These are phyloP conservation scores for Ophiobolus disseminans DNA, from an alignment of 2,329 filamentous ascomycete genomes.

Conservation along the genomic window DNA sequence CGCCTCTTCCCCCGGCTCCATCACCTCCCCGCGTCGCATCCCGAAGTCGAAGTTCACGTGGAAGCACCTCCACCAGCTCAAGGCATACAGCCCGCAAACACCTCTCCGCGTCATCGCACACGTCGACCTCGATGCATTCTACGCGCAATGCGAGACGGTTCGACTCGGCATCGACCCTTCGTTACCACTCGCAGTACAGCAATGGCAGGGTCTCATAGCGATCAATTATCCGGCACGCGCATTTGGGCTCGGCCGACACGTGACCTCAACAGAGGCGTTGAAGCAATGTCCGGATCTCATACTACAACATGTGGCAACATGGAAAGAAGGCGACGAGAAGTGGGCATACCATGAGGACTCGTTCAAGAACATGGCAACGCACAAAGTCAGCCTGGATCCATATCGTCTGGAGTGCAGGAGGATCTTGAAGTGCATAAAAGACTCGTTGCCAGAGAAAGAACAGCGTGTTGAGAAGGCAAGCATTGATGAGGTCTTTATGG, in stretches of 20 bases:
- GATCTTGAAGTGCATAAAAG: constrained; percentile 81
- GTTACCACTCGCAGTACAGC: constrained; percentile 87
- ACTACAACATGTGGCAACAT: constrained; percentile 92
- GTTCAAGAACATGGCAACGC: constrained; percentile 77
- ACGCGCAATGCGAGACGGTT: constrained; percentile 91
- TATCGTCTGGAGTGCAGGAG: constrained; percentile 85
- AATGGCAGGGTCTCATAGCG: constrained; percentile 94
- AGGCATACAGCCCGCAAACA: constrained; percentile 71
- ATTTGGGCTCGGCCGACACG: constrained; percentile 80
- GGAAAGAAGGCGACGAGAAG: constrained; percentile 86
- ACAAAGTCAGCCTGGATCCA: constrained; percentile 94
- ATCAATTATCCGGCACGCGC: constrained; percentile 92
- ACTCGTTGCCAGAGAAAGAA: constrained; percentile 67
- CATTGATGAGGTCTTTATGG: constrained; percentile 94
- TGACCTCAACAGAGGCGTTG: constrained; percentile 79
- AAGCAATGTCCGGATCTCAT: constrained; percentile 86
- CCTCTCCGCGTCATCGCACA: constrained; percentile 89
- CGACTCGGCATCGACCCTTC: constrained; percentile 76
- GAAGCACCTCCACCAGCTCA: constrained; percentile 79
- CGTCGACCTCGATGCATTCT: constrained; percentile 96
- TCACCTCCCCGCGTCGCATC: constrained; percentile 42
- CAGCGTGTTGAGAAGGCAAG: constrained; percentile 90
- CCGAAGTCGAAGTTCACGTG: constrained; percentile 79
- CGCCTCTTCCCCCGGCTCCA: constrained; percentile 55
- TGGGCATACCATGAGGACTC: constrained; percentile 92